These are phyloP conservation scores for Salvia hispanica DNA, from an alignment of 257 asterid species.

Conservation along the genomic window DNA sequence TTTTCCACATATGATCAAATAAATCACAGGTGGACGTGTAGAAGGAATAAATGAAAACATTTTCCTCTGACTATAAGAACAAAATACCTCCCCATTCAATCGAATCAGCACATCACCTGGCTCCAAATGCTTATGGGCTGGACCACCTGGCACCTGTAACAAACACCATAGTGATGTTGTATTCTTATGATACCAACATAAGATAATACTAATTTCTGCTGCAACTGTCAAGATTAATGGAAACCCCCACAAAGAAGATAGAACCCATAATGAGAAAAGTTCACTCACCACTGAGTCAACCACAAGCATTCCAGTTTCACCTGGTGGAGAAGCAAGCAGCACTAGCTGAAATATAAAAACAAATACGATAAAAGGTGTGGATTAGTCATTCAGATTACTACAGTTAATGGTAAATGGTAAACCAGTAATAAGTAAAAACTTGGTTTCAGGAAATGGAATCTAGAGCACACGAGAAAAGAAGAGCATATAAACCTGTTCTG, in stretches of 20 bases:
- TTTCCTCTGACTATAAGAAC: constrained; percentile 15
- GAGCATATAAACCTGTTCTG: constrained; percentile 69
- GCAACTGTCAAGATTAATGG: constrained; percentile 5
- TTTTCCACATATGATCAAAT: constrained; percentile 21
- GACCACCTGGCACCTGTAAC: constrained; percentile 94
- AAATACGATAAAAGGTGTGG: constrained; percentile 21
- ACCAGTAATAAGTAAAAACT: constrained; percentile 17
- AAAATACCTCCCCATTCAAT: constrained; percentile 86
- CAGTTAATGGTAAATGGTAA: not conserved
- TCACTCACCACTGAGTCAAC: constrained; percentile 92
- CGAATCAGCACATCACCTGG: constrained; percentile 97
- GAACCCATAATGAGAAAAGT: constrained; percentile 22
- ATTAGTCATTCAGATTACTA: constrained; percentile 12
- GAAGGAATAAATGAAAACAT: constrained; percentile 17
- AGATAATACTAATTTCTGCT: constrained; percentile 15
- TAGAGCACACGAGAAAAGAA: constrained; percentile 25
- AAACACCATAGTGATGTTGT: constrained; percentile 29
- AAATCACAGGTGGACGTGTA: constrained; percentile 2
- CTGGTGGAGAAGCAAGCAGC: constrained; percentile 85
- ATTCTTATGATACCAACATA: constrained; percentile 25
- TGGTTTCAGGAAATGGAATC: constrained; percentile 14
- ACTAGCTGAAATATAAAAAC: constrained; percentile 61
- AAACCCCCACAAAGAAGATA: constrained; percentile 1
- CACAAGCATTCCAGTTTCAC: constrained; percentile 99
- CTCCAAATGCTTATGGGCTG: constrained; percentile 88